A percentile compares a stretch with the other conserved stretches of the same genome.
Evolutionary conservation across 2,329 filamentous ascomycete genomes (phyloP).

Genomic region (Aureobasidium sp.): DNA sequence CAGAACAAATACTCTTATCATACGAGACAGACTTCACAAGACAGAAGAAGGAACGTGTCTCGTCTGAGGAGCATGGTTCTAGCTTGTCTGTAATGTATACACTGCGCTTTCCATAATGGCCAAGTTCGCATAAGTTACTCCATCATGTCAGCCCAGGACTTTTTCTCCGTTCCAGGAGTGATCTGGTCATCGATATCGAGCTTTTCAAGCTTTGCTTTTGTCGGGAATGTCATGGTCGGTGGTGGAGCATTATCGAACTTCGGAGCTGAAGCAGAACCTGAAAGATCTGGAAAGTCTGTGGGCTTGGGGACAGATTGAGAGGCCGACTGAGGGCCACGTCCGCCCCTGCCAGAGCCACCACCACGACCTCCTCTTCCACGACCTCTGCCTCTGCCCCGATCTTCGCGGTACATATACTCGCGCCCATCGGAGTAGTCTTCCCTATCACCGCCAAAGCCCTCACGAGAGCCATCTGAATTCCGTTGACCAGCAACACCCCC

Average conservation of each 20-base stretch:
- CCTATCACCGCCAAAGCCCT: slow-evolving; percentile 25
- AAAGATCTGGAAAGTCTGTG: slow-evolving; percentile 41
- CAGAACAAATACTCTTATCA: not conserved
- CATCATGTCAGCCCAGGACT: slow-evolving; percentile 20
- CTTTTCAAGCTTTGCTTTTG: slow-evolving; percentile 6
- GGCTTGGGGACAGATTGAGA: slow-evolving; percentile 29
- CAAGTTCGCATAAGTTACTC: not conserved
- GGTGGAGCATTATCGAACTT: slow-evolving; percentile 5
- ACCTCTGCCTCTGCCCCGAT: slow-evolving; percentile 20
- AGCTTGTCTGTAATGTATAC: not conserved
- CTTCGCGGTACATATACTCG: slow-evolving; percentile 29
- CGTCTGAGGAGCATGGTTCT: no score
- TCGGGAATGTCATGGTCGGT: slow-evolving; percentile 13
- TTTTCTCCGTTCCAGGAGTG: slow-evolving; percentile 8
- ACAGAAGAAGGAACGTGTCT: not conserved
- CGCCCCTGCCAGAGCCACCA: slow-evolving; percentile 26
- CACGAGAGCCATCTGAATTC: slow-evolving; percentile 3
- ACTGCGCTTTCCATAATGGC: not conserved
- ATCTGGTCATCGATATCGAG: not conserved
- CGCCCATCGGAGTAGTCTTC: slow-evolving; percentile 28
- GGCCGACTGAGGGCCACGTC: not conserved
- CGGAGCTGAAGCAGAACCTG: slow-evolving; percentile 32
- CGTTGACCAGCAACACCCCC: slow-evolving; percentile 39
- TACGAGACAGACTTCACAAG: not conserved
- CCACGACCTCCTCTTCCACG: slow-evolving; percentile 26